These are phyloP conservation scores for Trichoderma afroharzianum DNA, from an alignment of 2,329 filamentous ascomycete genomes.

Conservation along the genomic window DNA sequence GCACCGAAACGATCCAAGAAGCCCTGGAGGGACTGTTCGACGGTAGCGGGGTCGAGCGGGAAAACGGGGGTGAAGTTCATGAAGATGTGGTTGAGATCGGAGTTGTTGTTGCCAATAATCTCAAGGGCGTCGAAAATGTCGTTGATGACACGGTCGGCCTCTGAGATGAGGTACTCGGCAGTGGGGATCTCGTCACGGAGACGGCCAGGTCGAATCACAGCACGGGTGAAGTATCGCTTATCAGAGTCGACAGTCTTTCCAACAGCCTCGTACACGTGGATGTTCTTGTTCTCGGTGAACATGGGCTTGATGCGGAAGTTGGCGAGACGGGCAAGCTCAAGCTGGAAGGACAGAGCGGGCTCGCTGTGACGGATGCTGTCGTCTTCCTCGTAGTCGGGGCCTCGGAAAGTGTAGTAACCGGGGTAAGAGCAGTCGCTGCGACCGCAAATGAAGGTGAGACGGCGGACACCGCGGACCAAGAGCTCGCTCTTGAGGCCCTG, in stretches of 20 bases:
- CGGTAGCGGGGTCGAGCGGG: conserved; percentile 82
- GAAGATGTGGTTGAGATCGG: conserved; percentile 99
- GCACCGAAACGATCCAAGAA: conserved; percentile 96
- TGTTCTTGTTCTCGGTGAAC: conserved; percentile 98
- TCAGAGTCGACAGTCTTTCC: conserved; percentile 94
- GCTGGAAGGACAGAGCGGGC: conserved; percentile 95
- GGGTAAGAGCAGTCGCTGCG: conserved; percentile 92
- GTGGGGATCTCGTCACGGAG: conserved; percentile 96
- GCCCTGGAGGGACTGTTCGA: conserved; percentile 87
- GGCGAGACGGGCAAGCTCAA: conserved; percentile 86
- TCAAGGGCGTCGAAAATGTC: conserved; percentile 97
- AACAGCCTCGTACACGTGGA: conserved; percentile 95
- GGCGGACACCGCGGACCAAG: conserved; percentile 74
- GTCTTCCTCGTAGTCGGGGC: conserved; percentile 84
- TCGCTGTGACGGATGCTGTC: conserved; percentile 95
- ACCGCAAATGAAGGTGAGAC: conserved; percentile 93
- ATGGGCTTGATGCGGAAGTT: conserved; percentile 99
- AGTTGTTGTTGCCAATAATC: conserved; percentile 99
- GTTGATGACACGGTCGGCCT: conserved; percentile 93
- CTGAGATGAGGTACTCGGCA: conserved; percentile 96
- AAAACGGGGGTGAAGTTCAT: conserved; percentile 99
- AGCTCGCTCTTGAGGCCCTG: conserved; percentile 81
- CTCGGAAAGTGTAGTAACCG: conserved; percentile 97
- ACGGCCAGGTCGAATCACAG: conserved; percentile 88
- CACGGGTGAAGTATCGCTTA: conserved; percentile 97